Base-by-base conservation (phyloP, 2,329 filamentous ascomycete species). In the Tothia fuscella region DNA sequence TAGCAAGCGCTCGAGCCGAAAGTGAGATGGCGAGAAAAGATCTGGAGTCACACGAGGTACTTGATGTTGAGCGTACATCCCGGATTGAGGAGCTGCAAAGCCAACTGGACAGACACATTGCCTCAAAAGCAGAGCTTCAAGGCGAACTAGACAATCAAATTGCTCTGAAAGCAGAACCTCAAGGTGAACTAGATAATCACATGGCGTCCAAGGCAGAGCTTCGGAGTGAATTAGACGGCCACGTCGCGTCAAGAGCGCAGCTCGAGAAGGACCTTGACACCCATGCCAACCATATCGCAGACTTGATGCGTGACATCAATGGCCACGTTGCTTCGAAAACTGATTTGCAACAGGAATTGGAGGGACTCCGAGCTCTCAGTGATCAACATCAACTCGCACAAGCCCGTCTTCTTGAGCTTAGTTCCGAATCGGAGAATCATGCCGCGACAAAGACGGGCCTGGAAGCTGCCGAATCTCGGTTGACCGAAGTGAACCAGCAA, bases 401-500 rank as follows among this genome's bases (percentile, higher is more conserved):
- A 12, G 39, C 20, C 20, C 29, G 31, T 6, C 33, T 42, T 16
- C 17, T 13, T 3, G 39, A 42, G n/a, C 20, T 42, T 14, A 38
- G n/a, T 20, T 34, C 10, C 14, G 39, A 26, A 24, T 40, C 12
- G 4, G 39, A 36, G 2, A 35, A n/a, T 19, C 31, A 34, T 24
- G 39, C 24, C 10, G 24, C 16, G n/a, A n/a, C 30, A 9, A 33
- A 34, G 17, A 14, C 28, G 13, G 42, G 41, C 22, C 28, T 43
- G 9, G 25, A 16, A 13, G 30, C 9, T 22, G 36, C 35, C 16
- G 16, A 21, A 19, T 24, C 34, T 12, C 32, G 41, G 36, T 10
- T 44, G 3, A 26, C 35, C 6, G 29, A 44, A 24, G 12, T 41
- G 20, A 44, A 33, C 16, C 19, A 32, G 24, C 17, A 45, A 10